These are phyloP conservation scores for Cladosporium velox DNA, from an alignment of 2,329 filamentous ascomycete species.

Conservation along the genomic window DNA sequence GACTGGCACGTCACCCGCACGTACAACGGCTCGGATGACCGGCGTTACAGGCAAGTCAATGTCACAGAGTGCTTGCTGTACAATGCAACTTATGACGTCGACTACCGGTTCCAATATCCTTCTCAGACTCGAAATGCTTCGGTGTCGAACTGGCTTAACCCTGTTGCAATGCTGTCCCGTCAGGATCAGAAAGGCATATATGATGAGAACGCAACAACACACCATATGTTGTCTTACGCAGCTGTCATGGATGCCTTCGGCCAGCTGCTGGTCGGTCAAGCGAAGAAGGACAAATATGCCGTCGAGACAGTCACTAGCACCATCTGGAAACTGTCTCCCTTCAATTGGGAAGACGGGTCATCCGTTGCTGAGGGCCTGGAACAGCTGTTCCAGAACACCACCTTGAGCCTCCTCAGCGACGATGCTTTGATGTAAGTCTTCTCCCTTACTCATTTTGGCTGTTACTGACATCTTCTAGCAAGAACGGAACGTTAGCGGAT, in stretches of 20 bases:
- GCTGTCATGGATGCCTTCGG: neutral
- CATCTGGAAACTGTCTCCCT: neutral
- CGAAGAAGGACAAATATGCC: neutral
- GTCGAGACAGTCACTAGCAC: neutral
- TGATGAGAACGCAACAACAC: no score
- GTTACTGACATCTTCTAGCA: neutral
- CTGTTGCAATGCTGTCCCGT: neutral
- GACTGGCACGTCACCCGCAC: neutral
- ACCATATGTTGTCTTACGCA: neutral
- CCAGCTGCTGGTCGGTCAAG: neutral
- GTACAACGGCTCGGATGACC: neutral
- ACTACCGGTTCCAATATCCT: neutral
- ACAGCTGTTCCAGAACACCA: neutral
- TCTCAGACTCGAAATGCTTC: neutral
- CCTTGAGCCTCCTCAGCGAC: neutral
- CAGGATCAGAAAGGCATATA: no score
- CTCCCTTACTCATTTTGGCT: fast-evolving
- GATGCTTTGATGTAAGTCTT: neutral
- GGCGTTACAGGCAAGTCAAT: neutral
- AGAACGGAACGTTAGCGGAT: neutral
- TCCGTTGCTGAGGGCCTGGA: neutral
- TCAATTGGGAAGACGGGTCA: neutral
- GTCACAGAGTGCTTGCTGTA: neutral
- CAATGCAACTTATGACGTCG: neutral
- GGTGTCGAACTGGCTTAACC: neutral